Evolutionary conservation across 495 filamentous ascomycete species (phyloP).

Genomic region (Podospora bellae-mahoneyi): DNA sequence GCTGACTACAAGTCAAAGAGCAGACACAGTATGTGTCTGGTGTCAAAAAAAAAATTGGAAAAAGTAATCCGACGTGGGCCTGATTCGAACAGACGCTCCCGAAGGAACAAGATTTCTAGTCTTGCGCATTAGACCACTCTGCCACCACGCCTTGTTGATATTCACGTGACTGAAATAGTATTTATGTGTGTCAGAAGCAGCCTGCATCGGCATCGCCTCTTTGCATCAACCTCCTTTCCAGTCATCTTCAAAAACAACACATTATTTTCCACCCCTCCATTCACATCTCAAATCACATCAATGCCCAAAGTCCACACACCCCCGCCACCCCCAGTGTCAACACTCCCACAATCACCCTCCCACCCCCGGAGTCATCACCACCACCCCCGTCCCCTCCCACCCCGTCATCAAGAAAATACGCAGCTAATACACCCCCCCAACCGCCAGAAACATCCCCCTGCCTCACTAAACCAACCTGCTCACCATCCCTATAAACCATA

Average conservation of each 20-base stretch:
- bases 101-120: conserved; percentile 29
- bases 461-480: conserved; percentile 28
- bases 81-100: conserved; percentile 29
- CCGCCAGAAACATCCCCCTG: conserved; percentile 44
- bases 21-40: not conserved
- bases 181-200: not conserved
- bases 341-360: not conserved
- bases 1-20: too few species aligned
- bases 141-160: conserved; percentile 19
- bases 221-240: too few species aligned
- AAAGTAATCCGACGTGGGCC: conserved; percentile 25
- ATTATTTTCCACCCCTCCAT: too few species aligned
- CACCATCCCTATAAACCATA: conserved; percentile 35
- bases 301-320: not conserved
- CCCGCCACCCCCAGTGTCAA: conserved; percentile 10
- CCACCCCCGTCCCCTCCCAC: not conserved
- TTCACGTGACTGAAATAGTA: not conserved
- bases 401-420: conserved; percentile 25
- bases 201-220: too few species aligned
- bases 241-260: too few species aligned
- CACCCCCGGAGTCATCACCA: conserved; percentile 8
- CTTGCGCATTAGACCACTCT: conserved; percentile 27
- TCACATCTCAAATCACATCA: not conserved
- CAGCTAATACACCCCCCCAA: conserved; percentile 43
- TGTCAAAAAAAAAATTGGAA: not conserved